These are phyloP conservation scores for Gremmenia infestans DNA, from an alignment of 2,329 filamentous ascomycete genomes.

Conservation along the genomic window DNA sequence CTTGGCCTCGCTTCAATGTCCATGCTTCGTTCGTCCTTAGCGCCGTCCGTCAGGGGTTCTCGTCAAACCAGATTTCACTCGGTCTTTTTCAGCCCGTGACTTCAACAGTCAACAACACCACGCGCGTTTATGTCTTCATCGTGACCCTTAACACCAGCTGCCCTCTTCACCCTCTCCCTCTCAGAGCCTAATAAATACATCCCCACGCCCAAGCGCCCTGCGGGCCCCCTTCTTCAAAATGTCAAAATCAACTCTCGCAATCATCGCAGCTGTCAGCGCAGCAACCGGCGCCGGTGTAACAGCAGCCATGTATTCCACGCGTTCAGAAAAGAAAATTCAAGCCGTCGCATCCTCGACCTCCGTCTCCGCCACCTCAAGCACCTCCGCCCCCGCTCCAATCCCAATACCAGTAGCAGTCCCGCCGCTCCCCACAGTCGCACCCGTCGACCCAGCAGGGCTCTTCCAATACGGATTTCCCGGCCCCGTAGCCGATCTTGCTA, in stretches of 20 bases:
- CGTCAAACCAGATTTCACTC: conserved; percentile 2
- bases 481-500: conserved; percentile 76
- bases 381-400: conserved; percentile 21
- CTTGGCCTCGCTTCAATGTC: too few species aligned
- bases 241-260: conserved; percentile 73
- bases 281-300: conserved; percentile 72
- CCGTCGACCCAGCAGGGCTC: conserved; percentile 69
- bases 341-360: conserved; percentile 26
- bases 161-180: background rate
- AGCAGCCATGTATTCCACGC: conserved; percentile 58
- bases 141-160: conserved; percentile 18
- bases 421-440: conserved; percentile 26
- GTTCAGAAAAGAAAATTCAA: conserved; percentile 42
- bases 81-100: conserved; percentile 15
- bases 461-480: conserved; percentile 91
- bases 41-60: background rate
- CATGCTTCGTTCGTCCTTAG: background rate
- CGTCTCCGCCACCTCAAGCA: conserved; percentile 26
- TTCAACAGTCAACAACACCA: conserved; percentile 13
- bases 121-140: conserved; percentile 21
- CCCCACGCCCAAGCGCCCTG: background rate
- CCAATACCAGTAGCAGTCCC: conserved; percentile 27
- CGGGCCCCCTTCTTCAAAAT: conserved; percentile 42
- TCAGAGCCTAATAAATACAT: conserved; percentile 19
- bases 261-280: conserved; percentile 71